Percentiles rank a stretch among this genome's conserved stretches.
These are phyloP conservation scores for Daldinia bambusicola DNA, from an alignment of 495 filamentous ascomycete species.

Conservation along the genomic window DNA sequence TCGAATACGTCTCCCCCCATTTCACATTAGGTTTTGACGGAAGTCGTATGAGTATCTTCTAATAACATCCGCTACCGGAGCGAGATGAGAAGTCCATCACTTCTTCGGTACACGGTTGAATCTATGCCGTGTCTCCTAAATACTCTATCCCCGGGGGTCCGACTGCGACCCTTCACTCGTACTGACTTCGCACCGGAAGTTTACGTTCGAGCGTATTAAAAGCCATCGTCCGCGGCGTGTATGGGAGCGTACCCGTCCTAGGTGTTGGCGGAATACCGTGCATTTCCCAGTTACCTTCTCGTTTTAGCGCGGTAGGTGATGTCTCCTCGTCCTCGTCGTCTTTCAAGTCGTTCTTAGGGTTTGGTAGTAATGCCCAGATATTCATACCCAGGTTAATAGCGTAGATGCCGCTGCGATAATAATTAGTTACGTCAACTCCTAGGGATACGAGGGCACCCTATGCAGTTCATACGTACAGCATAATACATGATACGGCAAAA, in stretches of 20 bases:
- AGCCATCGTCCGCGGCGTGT: conserved; percentile 64
- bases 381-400: conserved; percentile 64
- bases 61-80: conserved; percentile 36
- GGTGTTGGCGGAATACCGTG: conserved; percentile 50
- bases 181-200: conserved; percentile 52
- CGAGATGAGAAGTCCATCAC: conserved; percentile 31
- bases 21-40: conserved; percentile 2
- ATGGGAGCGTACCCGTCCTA: conserved; percentile 51
- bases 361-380: conserved; percentile 71
- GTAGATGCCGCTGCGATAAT: conserved; percentile 60
- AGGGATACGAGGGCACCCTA: conserved; percentile 10
- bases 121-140: conserved; percentile 16
- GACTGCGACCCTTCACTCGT: conserved; percentile 15
- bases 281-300: conserved; percentile 55
- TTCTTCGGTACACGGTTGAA: conserved; percentile 16
- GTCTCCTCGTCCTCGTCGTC: conserved; percentile 51
- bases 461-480: conserved; percentile 68
- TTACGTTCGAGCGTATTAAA: conserved; percentile 65
- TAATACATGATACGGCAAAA: conserved; percentile 75
- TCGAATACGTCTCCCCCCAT: not conserved
- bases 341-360: conserved; percentile 54
- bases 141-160: not conserved
- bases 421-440: not conserved
- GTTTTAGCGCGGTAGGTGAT: conserved; percentile 44
- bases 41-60: conserved; percentile 19